These are phyloP conservation scores for Logfia minima DNA, from an alignment of 129 eudicot genomes.

Conservation along the genomic window DNA sequence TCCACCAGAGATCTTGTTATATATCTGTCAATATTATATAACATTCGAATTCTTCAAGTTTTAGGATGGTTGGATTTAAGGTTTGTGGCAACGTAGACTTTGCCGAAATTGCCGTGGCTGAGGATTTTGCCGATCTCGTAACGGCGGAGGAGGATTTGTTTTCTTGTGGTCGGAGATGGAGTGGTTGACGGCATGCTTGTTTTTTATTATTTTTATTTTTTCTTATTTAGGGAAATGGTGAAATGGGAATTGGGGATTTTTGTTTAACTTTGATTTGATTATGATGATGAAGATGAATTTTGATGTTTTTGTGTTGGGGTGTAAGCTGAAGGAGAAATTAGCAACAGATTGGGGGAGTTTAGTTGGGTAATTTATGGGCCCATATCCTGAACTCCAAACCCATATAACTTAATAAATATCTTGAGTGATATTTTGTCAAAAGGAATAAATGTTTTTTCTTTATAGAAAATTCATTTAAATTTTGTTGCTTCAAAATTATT, in stretches of 20 bases:
- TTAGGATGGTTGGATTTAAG: background rate
- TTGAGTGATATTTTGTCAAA: no score
- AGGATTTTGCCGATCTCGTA: slow-evolving; percentile 7
- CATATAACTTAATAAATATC: no score
- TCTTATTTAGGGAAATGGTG: background rate
- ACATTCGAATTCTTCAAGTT: no score
- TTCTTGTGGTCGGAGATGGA: slow-evolving; percentile 17
- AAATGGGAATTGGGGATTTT: background rate
- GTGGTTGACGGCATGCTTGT: background rate
- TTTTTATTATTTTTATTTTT: background rate
- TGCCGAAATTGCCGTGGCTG: slow-evolving; percentile 5
- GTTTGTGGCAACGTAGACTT: slow-evolving; percentile 9
- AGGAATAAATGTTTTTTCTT: background rate
- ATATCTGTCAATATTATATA: no score
- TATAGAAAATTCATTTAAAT: no score
- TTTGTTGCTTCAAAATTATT: no score
- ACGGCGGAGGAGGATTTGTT: slow-evolving; percentile 9
- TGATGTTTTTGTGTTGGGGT: slow-evolving; percentile 14
- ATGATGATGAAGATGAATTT: no score
- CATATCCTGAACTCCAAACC: background rate
- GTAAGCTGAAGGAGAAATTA: background rate
- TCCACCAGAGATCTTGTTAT: no score
- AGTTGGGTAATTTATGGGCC: slow-evolving; percentile 20
- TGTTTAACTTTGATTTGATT: background rate
- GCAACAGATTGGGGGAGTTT: background rate